phyloP scores from a whole-genome alignment of 2,329 filamentous ascomycete species.

The Endocalyx cinctus region DNA sequence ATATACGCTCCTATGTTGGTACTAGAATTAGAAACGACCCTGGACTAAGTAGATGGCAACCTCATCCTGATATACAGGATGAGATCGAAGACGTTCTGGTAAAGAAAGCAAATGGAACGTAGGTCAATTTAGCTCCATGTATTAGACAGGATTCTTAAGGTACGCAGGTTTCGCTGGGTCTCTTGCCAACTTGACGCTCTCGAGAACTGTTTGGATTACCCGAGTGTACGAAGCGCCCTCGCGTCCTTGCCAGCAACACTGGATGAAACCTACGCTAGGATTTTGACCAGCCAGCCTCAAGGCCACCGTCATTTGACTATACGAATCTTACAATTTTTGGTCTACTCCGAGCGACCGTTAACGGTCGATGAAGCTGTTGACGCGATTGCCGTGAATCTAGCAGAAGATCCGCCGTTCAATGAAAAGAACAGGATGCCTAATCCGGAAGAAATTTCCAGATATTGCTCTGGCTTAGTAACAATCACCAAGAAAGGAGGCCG shows the following conservation, averaged over 20 bases:
- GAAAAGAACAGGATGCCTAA: constrained; percentile 16
- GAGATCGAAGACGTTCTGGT: constrained; percentile 18
- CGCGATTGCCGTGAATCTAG: constrained; percentile 4
- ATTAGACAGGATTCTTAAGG: constrained; percentile 4
- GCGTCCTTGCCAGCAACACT: constrained; percentile 11
- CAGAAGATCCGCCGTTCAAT: constrained; percentile 1
- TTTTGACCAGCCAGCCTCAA: constrained; percentile 5
- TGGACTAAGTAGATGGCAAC: constrained; percentile 20
- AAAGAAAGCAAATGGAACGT: constrained; percentile 25
- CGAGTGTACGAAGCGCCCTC: constrained; percentile 2
- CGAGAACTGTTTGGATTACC: not conserved
- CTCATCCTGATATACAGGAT: constrained; percentile 12
- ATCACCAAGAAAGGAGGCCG: constrained; percentile 2
- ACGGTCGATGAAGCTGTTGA: constrained; percentile 7
- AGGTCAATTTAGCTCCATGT: constrained; percentile 6
- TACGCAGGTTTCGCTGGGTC: constrained; percentile 9
- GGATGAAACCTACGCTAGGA: constrained; percentile 13
- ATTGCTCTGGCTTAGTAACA: constrained; percentile 22
- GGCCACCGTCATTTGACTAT: constrained; percentile 1
- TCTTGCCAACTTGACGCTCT: constrained; percentile 8
- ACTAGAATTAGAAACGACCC: constrained; percentile 12
- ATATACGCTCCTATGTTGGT: constrained; percentile 22
- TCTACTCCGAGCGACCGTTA: constrained; percentile 6
- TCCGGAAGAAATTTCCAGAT: constrained; percentile 17
- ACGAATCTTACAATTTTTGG: constrained; percentile 12